Evolutionary conservation across 148 eudicot genomes (phyloP).

Genomic region (Nepenthes gracilis): DNA sequence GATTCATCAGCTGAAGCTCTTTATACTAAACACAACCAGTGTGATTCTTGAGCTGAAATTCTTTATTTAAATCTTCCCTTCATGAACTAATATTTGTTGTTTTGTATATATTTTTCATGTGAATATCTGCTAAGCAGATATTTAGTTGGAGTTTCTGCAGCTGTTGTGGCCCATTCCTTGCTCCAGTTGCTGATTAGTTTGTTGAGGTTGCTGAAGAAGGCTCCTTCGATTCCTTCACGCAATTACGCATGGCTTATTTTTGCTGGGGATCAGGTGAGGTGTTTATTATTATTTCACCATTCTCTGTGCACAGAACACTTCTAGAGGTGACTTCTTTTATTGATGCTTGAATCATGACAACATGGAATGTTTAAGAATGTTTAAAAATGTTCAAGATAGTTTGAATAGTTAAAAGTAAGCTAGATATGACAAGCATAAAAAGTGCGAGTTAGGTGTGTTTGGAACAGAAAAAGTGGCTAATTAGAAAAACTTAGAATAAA

Average conservation of each 20-base stretch:
- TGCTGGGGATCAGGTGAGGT: conserved; percentile 76
- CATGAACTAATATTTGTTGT: neutral
- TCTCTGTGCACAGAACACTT: neutral
- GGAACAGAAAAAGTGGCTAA: too few relatives aligned
- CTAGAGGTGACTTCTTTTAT: neutral
- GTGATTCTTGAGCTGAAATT: neutral
- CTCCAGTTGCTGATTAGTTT: conserved; percentile 52
- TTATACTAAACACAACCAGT: neutral
- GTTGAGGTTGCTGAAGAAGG: conserved; percentile 32
- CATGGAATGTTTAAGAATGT: too few relatives aligned
- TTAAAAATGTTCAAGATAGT: too few relatives aligned
- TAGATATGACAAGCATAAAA: too few relatives aligned
- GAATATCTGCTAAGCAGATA: conserved; percentile 35
- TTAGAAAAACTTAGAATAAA: too few relatives aligned
- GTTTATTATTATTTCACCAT: neutral
- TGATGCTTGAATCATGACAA: neutral
- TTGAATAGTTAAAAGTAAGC: too few relatives aligned
- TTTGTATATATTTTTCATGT: conserved; percentile 1
- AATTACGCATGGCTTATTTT: conserved; percentile 73
- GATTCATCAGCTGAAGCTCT: neutral
- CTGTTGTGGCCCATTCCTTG: conserved; percentile 58
- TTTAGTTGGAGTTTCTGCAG: conserved; percentile 68
- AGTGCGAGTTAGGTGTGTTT: too few relatives aligned
- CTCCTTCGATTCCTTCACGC: conserved; percentile 46
- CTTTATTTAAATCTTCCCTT: neutral